These are phyloP conservation scores for Phytophthora sp. DNA, from an alignment of 352 stramenopile genomes.

Conservation along the genomic window DNA sequence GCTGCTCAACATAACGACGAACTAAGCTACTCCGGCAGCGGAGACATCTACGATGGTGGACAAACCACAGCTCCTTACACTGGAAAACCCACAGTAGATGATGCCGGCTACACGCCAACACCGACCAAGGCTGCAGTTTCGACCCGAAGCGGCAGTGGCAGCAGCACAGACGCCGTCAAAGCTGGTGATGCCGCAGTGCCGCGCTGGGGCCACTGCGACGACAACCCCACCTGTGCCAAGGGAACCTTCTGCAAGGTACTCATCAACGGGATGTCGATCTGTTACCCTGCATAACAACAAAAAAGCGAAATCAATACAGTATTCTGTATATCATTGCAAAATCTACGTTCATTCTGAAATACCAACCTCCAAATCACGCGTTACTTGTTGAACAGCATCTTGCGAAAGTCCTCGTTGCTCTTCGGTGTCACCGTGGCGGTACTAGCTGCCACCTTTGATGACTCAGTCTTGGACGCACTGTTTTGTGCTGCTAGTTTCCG, in stretches of 20 bases:
- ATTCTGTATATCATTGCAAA: conserved; percentile 7
- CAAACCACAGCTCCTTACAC: background rate
- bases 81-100: background rate
- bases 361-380: conserved; percentile 26
- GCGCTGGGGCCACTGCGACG: conserved; percentile 12
- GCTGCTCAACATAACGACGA: conserved; percentile 4
- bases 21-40: conserved; percentile 16
- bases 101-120: background rate
- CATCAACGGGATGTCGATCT: conserved; percentile 18
- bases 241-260: conserved; percentile 24
- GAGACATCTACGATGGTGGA: conserved; percentile 6
- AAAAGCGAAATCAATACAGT: conserved; percentile 17
- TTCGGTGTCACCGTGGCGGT: conserved; percentile 40
- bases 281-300: conserved; percentile 23
- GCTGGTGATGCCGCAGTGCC: background rate
- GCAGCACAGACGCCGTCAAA: background rate
- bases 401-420: conserved; percentile 78
- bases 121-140: background rate
- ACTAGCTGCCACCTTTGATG: background rate
- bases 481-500: conserved; percentile 40
- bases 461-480: conserved; percentile 10
- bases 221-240: background rate
- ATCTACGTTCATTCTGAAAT: conserved; percentile 13
- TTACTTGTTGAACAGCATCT: conserved; percentile 62
- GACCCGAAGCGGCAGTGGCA: too few species aligned